phyloP scores from a whole-genome alignment of 768 basidiomycete genomes.

The Tylopilus rubrobrunneus region DNA sequence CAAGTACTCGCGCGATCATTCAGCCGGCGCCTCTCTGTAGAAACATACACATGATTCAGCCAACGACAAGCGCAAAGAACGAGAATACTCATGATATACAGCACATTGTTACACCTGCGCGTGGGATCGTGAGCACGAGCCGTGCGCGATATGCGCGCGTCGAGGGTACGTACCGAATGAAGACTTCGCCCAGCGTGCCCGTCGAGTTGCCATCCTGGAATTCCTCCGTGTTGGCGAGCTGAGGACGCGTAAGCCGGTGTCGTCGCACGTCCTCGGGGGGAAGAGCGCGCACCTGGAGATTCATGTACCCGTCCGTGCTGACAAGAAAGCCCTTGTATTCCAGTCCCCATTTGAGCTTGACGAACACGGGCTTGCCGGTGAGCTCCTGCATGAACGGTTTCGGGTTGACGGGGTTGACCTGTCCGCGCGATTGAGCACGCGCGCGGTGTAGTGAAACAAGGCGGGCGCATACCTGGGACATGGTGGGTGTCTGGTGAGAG shows the following conservation, averaged over 20 bases:
- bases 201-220: constrained; percentile 95
- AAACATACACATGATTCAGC: constrained; percentile 25
- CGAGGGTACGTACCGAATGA: constrained; percentile 72
- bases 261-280: background rate
- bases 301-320: constrained; percentile 99
- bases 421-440: constrained; percentile 12
- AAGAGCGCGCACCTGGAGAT: constrained; percentile 72
- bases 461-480: constrained; percentile 16
- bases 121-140: constrained; percentile 7
- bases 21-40: constrained; percentile 74
- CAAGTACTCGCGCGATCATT: constrained; percentile 22
- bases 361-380: constrained; percentile 94
- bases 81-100: constrained; percentile 83
- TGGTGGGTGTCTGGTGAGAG: background rate
- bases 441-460: background rate
- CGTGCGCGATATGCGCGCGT: background rate
- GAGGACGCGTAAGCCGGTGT: background rate
- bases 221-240: constrained; percentile 99
- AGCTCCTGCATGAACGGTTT: constrained; percentile 99
- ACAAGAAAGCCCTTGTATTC: constrained; percentile 99
- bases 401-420: constrained; percentile 94
- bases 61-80: background rate
- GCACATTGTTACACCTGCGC: constrained; percentile 86
- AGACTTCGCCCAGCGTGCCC: constrained; percentile 96
- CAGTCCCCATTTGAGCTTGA: constrained; percentile 96